A percentile compares a stretch with the other conserved stretches of the same genome.
Conservation (phyloP, 768 basidiomycete genomes). For the Suillus americanus region DNA sequence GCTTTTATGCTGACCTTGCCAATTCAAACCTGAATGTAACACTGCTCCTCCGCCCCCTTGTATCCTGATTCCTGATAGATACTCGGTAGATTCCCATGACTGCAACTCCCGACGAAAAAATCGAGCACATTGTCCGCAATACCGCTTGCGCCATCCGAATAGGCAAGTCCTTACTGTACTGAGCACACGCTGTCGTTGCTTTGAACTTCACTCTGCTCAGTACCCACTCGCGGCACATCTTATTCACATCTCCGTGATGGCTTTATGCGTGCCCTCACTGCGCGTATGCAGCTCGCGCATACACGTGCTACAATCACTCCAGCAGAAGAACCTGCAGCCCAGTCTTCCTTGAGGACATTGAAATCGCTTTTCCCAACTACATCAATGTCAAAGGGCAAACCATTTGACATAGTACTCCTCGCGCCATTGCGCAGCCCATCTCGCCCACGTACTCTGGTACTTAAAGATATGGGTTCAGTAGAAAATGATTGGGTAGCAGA, state of each 20-base stretch:
- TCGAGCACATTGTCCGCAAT: conserved; percentile 63
- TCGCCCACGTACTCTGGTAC: conserved; percentile 54
- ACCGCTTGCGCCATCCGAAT: conserved; percentile 75
- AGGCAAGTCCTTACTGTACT: conserved; percentile 40
- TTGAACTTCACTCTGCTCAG: conserved; percentile 34
- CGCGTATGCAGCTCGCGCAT: conserved; percentile 52
- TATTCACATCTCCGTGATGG: conserved; percentile 83
- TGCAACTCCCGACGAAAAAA: conserved; percentile 67
- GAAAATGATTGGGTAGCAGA: conserved; percentile 75
- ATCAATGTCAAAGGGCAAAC: conserved; percentile 60
- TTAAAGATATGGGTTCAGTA: conserved; percentile 71
- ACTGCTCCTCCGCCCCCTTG: conserved; percentile 12
- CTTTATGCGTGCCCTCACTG: conserved; percentile 72
- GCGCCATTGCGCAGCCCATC: conserved; percentile 47
- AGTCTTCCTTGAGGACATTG: conserved; percentile 66
- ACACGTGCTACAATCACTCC: conserved; percentile 54
- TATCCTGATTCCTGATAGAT: background rate
- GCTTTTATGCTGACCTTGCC: conserved; percentile 84
- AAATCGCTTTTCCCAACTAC: conserved; percentile 77
- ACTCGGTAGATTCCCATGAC: conserved; percentile 47
- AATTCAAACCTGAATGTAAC: conserved; percentile 59
- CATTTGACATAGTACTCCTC: conserved; percentile 68
- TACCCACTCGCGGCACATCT: conserved; percentile 78
- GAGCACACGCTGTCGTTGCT: background rate
- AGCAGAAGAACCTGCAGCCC: conserved; percentile 55